Conservation (phyloP, 2,329 filamentous ascomycete species). For the Teratosphaeria zuluensis region DNA sequence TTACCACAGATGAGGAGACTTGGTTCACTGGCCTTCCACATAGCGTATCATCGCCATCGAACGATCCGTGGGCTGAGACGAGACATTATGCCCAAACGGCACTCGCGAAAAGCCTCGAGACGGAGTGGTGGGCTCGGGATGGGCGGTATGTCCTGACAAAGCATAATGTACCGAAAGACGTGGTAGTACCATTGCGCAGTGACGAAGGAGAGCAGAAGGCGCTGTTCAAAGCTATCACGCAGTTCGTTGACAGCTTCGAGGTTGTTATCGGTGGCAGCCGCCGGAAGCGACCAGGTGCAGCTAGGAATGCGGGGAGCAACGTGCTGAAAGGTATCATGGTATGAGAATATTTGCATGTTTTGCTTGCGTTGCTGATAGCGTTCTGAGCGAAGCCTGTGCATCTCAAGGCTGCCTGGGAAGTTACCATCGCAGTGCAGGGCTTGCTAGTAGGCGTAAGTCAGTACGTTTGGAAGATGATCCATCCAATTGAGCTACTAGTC, state of each 20-base stretch:
- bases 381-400: constrained; percentile 4
- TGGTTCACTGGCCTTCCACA: background rate
- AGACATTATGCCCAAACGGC: constrained; percentile 26
- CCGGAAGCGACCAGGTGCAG: background rate
- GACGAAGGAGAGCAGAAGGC: constrained; percentile 6
- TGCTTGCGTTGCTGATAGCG: constrained; percentile 1
- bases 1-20: background rate
- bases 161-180: constrained; percentile 35
- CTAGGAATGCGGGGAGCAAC: background rate
- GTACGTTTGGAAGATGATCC: background rate
- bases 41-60: background rate
- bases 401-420: background rate
- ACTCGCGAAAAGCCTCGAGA: constrained; percentile 33
- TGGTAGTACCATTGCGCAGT: constrained; percentile 29
- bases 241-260: constrained; percentile 3
- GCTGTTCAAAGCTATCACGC: constrained; percentile 1
- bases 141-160: constrained; percentile 39
- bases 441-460: background rate
- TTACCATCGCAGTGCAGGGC: background rate
- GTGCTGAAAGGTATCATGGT: background rate
- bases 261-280: constrained; percentile 1
- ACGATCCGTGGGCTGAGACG: constrained; percentile 11
- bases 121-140: constrained; percentile 38
- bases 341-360: background rate
- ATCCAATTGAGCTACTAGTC: background rate